Base-by-base conservation (phyloP, 805 yeast genomes). In the Candida chilensis region DNA sequence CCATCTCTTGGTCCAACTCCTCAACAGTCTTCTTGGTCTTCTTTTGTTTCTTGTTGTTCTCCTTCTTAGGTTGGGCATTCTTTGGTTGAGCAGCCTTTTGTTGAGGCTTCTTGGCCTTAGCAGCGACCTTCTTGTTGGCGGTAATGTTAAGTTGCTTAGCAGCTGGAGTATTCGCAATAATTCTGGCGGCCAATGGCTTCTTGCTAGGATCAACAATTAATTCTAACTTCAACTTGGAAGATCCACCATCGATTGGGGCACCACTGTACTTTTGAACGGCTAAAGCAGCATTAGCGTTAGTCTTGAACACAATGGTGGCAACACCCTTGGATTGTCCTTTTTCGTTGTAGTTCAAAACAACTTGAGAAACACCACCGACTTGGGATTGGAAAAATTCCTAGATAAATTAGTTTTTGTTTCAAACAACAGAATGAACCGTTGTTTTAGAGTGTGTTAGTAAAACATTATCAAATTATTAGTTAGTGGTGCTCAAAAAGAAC, bases 1-100 rank as follows among this genome's bases (percentile, higher is more conserved):
- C 82, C 98, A 92, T 90, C 65, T 90, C 97, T 54, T 88, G 95
- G 61, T 92, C 98, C 52, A 90, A 75, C 61, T 92, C 90, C 56
- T 84, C 97, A 40, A 83, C 68, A 31, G 95, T 77, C 72, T 87
- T 87, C 59, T 67, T 65, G 39, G 54, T 57, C 39, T 54, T 66
- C 47, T 57, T 60, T 29, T 54, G 55, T 28, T 58, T 50, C 40
- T 52, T 52, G n/a, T n/a, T n/a, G n/a, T n/a, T n/a, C 37, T 50
- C 49, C 61, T 71, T 68, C 46, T 42, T 27, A 26, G 37, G 37
- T 39, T 28, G 37, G 28, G 39, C 13, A 30, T 21, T 18, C 42
- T 46, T 60, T 36, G 44, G 48, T 27, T 34, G 37, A 20, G 35
- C 50, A 20, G 44, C 45, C 37, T 57, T 54, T 29, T 47, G 51